Percentiles rank a stretch among this genome's conserved stretches.
phyloP scores from a whole-genome alignment of 2,329 filamentous ascomycete species.

The Verticillium isaacii region DNA sequence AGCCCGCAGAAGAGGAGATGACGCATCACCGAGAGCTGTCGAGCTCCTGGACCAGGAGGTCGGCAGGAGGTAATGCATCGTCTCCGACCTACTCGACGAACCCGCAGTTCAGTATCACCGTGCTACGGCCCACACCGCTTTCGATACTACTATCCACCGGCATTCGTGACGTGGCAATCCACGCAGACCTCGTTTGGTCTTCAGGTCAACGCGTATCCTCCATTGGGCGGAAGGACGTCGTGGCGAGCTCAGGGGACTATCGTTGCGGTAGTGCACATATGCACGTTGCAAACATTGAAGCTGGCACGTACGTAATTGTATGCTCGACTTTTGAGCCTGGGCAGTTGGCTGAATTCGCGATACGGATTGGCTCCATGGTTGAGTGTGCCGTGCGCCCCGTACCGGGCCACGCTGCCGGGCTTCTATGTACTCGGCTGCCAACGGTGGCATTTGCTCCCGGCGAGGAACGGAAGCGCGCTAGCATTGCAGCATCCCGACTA shows the following conservation, averaged over 20 bases:
- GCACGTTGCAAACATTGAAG: conserved; percentile 53
- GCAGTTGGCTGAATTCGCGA: conserved; percentile 67
- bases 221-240: conserved; percentile 70
- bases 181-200: conserved; percentile 80
- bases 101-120: conserved; percentile 72
- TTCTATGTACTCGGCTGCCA: conserved; percentile 56
- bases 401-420: conserved; percentile 69
- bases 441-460: conserved; percentile 46
- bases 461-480: conserved; percentile 33
- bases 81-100: conserved; percentile 76
- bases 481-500: conserved; percentile 40
- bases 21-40: conserved; percentile 51
- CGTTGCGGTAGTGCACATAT: conserved; percentile 72
- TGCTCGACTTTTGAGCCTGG: conserved; percentile 86
- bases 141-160: conserved; percentile 70
- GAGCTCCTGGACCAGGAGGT: conserved; percentile 71
- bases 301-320: conserved; percentile 79
- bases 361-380: conserved; percentile 65
- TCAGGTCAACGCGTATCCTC: conserved; percentile 65
- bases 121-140: conserved; percentile 55
- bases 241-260: conserved; percentile 85
- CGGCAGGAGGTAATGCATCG: conserved; percentile 79
- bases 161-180: conserved; percentile 65
- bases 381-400: conserved; percentile 56
- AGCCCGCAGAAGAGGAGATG: conserved; percentile 57